Evolutionary conservation across 805 yeast species (phyloP).

Genomic region (Saccharomycopsis schoenii): DNA sequence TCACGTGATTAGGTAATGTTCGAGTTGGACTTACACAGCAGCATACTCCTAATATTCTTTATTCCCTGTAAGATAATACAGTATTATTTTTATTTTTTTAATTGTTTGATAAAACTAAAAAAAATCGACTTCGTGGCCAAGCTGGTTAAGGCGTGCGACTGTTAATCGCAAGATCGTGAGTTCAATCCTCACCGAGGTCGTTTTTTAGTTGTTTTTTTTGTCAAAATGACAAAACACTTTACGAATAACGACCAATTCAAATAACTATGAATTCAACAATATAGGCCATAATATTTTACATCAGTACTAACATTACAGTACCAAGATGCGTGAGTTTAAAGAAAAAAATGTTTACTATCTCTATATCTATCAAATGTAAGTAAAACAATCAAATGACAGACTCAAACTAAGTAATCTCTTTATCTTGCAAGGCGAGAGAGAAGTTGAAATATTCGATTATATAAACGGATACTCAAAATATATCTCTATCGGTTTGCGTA

Average conservation of each 20-base stretch:
- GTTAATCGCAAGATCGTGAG: conserved; percentile 58
- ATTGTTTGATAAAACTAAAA: too few species aligned
- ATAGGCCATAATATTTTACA: background rate
- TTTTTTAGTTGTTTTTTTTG: conserved; percentile 19
- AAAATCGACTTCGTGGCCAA: conserved; percentile 41
- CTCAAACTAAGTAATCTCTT: conserved; percentile 13
- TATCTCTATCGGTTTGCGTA: background rate
- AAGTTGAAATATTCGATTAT: conserved; percentile 23
- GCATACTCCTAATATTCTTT: too few species aligned
- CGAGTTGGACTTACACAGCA: too few species aligned
- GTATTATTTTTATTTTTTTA: too few species aligned
- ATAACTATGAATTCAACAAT: background rate
- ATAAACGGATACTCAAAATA: background rate
- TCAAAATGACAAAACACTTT: too few species aligned
- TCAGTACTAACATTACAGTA: too few species aligned
- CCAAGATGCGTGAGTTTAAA: background rate
- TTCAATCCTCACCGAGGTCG: conserved; percentile 54
- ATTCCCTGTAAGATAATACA: too few species aligned
- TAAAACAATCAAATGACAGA: conserved; percentile 6
- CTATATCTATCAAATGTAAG: conserved; percentile 11
- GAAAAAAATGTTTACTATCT: conserved; percentile 10
- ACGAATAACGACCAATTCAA: too few species aligned
- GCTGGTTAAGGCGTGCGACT: conserved; percentile 56
- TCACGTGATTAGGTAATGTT: too few species aligned
- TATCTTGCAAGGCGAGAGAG: conserved; percentile 2